Evolutionary conservation across 768 basidiomycete species (phyloP).

Genomic region (Lentinula guzmanii): DNA sequence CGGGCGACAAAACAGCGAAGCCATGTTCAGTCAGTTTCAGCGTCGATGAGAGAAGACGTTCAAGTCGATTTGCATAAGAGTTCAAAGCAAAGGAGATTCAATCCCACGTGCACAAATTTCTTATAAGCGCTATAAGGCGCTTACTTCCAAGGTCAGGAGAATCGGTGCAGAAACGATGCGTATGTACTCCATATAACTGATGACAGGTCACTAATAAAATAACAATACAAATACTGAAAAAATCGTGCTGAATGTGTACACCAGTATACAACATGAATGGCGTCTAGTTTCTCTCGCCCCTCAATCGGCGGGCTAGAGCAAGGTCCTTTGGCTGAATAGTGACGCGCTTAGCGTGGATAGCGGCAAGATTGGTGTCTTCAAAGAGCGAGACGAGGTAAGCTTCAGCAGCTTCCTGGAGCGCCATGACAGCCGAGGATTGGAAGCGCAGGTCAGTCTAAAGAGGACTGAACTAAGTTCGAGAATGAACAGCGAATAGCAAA

Average conservation of each 20-base stretch:
- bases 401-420: conserved; percentile 61
- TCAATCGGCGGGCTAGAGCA: conserved; percentile 45
- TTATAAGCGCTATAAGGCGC: no score
- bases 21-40: not conserved
- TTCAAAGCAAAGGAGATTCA: no score
- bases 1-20: not conserved
- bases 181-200: not conserved
- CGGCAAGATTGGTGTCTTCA: conserved; percentile 62
- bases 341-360: conserved; percentile 55
- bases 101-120: no score
- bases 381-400: conserved; percentile 73
- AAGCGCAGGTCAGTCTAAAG: conserved; percentile 66
- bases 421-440: conserved; percentile 66
- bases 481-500: not conserved
- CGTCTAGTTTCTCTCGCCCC: conserved; percentile 34
- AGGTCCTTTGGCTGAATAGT: conserved; percentile 63
- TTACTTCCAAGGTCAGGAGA: no score
- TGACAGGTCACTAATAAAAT: not conserved
- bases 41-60: not conserved
- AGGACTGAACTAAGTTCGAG: not conserved
- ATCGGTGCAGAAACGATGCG: no score
- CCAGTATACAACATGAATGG: not conserved
- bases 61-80: no score
- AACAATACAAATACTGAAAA: not conserved
- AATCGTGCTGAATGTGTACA: not conserved